A percentile compares a stretch with the other conserved stretches of the same genome.
These are phyloP conservation scores for Talaromyces amestolkiae DNA, from an alignment of 2,329 filamentous ascomycete genomes.

Conservation along the genomic window DNA sequence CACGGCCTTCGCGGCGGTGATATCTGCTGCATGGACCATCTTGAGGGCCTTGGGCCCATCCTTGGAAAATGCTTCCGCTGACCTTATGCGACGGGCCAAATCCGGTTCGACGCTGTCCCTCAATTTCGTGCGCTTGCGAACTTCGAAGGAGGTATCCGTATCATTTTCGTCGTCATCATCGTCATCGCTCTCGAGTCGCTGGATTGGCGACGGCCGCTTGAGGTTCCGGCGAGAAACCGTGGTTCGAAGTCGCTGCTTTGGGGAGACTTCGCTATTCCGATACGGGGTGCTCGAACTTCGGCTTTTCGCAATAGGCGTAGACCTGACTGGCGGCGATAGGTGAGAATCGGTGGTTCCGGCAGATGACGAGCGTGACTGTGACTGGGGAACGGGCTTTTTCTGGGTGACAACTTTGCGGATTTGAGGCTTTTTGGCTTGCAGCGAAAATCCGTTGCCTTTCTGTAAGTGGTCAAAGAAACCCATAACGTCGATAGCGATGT, in stretches of 20 bases:
- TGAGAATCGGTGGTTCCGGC: constrained; percentile 22
- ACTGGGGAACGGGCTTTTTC: constrained; percentile 31
- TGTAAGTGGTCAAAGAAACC: constrained; percentile 48
- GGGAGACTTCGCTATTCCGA: constrained; percentile 15
- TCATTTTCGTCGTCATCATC: constrained; percentile 44
- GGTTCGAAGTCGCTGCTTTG: constrained; percentile 33
- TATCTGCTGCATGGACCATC: constrained; percentile 52
- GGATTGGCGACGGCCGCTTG: constrained; percentile 41
- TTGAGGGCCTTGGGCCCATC: constrained; percentile 36
- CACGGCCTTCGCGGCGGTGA: constrained; percentile 44
- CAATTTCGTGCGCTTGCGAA: constrained; percentile 43
- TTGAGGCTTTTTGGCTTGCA: constrained; percentile 43
- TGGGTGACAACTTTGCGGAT: constrained; percentile 43
- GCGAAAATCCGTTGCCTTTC: constrained; percentile 42
- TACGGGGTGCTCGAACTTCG: constrained; percentile 20
- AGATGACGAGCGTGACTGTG: constrained; percentile 30
- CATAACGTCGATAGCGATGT: constrained; percentile 28
- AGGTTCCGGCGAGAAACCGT: constrained; percentile 29
- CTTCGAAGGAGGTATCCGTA: constrained; percentile 41
- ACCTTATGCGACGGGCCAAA: constrained; percentile 44
- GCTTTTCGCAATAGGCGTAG: constrained; percentile 21
- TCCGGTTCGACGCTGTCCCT: constrained; percentile 45
- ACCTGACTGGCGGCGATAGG: constrained; percentile 7
- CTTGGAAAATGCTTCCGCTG: constrained; percentile 45
- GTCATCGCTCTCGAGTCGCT: constrained; percentile 41